A percentile compares a stretch with the other conserved stretches of the same genome.
Evolutionary conservation across 108 stramenopile genomes (phyloP).

Genomic region (Epithemia pelagica): DNA sequence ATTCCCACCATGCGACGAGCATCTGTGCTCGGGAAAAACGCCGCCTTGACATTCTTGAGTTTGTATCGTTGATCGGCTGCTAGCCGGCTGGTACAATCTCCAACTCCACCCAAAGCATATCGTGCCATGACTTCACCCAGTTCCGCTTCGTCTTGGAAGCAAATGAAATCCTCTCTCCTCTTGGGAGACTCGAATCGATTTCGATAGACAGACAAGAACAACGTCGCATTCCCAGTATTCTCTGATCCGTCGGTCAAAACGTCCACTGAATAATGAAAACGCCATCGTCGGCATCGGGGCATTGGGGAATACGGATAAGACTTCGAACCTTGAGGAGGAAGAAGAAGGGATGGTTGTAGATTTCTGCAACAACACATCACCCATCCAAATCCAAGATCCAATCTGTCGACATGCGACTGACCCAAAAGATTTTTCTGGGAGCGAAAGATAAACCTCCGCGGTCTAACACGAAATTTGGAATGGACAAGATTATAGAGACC

Average conservation of each 20-base stretch:
- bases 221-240: constrained; percentile 44
- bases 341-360: too few relatives aligned
- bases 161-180: neutral
- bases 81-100: constrained; percentile 48
- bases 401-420: too few relatives aligned
- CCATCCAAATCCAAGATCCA: too few relatives aligned
- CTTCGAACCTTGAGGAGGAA: too few relatives aligned
- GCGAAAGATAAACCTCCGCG: too few relatives aligned
- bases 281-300: too few relatives aligned
- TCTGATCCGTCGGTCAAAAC: constrained; percentile 71
- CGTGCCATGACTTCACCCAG: constrained; percentile 29
- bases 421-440: too few relatives aligned
- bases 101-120: constrained; percentile 58
- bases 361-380: too few relatives aligned
- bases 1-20: constrained; percentile 23
- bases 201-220: constrained; percentile 63
- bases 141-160: neutral
- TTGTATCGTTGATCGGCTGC: constrained; percentile 66
- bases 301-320: too few relatives aligned
- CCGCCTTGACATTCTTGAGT: constrained; percentile 31
- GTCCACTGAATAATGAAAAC: constrained; percentile 35
- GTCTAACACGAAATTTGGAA: too few relatives aligned
- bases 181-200: neutral
- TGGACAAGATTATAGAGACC: too few relatives aligned
- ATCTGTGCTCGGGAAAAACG: constrained; percentile 9